Conservation (phyloP, 1,139 yeast genomes). For the Hansenula lynferdii region DNA sequence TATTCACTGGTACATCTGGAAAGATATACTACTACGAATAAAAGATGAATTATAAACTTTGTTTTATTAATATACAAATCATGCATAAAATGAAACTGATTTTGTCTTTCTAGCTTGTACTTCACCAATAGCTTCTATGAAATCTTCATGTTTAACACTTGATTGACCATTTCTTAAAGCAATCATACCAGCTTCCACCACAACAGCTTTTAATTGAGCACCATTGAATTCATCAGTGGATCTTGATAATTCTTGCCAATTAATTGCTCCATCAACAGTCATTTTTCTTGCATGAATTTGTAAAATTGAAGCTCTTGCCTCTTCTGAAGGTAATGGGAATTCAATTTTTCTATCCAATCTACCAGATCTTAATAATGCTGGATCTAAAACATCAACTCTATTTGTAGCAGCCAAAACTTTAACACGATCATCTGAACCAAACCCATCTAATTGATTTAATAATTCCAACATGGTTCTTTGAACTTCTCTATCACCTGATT, state of each 20-base stretch:
- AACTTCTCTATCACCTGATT: constrained; percentile 97
- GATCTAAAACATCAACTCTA: constrained; percentile 96
- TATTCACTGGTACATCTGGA: constrained; percentile 64
- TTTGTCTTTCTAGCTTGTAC: constrained; percentile 97
- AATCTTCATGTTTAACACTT: constrained; percentile 92
- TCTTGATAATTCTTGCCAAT: constrained; percentile 98
- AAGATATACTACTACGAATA: constrained; percentile 63
- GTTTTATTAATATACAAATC: constrained; percentile 5
- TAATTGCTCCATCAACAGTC: constrained; percentile 89
- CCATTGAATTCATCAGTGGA: constrained; percentile 98
- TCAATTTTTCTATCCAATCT: constrained; percentile 97
- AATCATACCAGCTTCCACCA: constrained; percentile 99
- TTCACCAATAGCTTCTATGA: constrained; percentile 96
- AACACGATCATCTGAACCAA: constrained; percentile 96
- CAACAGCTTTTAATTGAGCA: constrained; percentile 96
- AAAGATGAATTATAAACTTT: constrained; percentile 20
- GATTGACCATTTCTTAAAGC: constrained; percentile 95
- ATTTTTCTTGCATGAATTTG: constrained; percentile 97
- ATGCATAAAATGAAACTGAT: constrained; percentile 94
- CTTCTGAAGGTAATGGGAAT: constrained; percentile 96
- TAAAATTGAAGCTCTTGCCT: constrained; percentile 92
- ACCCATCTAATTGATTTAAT: constrained; percentile 95
- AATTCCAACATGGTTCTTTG: constrained; percentile 99
- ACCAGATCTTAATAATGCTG: constrained; percentile 95
- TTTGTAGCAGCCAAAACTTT: constrained; percentile 98